Evolutionary conservation across 2,329 filamentous ascomycete genomes (phyloP).

Genomic region (Hypoxylon sp.): DNA sequence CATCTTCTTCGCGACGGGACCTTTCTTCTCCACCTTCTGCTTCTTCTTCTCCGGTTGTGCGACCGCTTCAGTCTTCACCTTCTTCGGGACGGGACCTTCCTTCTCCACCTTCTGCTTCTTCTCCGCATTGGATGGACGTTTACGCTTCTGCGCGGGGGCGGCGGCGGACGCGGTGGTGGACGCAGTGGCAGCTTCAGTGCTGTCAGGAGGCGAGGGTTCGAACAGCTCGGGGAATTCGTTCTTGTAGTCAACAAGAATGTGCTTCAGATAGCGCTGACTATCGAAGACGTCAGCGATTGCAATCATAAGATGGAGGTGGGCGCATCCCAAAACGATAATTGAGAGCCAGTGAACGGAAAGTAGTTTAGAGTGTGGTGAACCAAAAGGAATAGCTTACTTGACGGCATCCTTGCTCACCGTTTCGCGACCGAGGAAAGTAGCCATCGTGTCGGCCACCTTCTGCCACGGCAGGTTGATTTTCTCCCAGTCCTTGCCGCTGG

Average conservation of each 20-base stretch:
- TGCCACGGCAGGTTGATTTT: background rate
- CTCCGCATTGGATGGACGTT: background rate
- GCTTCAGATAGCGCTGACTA: background rate
- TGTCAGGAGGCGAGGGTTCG: background rate
- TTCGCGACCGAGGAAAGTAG: background rate
- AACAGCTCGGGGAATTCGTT: background rate
- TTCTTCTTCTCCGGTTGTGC: no score
- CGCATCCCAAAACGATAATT: background rate
- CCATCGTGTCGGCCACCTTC: background rate
- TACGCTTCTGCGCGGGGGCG: background rate
- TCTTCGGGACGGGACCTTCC: background rate
- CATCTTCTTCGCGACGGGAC: no score
- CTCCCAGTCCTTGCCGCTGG: background rate
- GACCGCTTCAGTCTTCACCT: background rate
- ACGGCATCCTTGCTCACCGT: background rate
- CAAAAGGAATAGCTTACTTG: background rate
- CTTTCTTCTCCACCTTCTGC: no score
- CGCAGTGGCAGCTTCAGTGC: background rate
- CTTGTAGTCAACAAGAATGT: background rate
- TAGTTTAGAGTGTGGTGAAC: background rate
- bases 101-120: background rate
- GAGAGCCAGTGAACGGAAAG: background rate
- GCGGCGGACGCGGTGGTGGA: no score
- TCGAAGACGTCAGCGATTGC: background rate
- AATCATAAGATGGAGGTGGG: background rate